Percentiles rank a stretch among this genome's conserved stretches.
Evolutionary conservation across 208 protist genomes (phyloP).

Genomic region (Leishmania braziliensis): DNA sequence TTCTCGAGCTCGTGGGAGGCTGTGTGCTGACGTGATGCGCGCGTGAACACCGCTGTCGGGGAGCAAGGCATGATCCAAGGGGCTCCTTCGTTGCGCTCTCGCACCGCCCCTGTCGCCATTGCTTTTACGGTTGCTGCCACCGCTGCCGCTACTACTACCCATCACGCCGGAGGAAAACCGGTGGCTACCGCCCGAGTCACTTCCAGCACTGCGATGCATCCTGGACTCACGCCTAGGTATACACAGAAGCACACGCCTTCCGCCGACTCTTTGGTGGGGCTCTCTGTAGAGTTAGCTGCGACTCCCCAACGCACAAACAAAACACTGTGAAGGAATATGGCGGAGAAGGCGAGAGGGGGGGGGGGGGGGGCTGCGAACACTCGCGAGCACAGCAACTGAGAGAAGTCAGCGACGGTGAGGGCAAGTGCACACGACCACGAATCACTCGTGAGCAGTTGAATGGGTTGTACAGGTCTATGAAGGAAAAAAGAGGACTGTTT

Average conservation of each 20-base stretch:
- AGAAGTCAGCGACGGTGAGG: background rate
- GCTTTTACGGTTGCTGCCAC: conserved; percentile 4
- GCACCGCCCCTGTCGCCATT: background rate
- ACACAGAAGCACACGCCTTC: background rate
- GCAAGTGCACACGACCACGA: background rate
- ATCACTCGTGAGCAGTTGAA: background rate
- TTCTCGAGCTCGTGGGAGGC: conserved; percentile 4
- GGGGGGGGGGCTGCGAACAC: background rate
- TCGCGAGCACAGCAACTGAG: background rate
- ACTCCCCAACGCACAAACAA: no score
- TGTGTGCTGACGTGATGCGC: conserved; percentile 10
- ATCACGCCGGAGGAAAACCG: background rate
- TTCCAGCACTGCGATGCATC: background rate
- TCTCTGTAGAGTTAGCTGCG: background rate
- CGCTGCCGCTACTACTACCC: conserved; percentile 2
- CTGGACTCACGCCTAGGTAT: background rate
- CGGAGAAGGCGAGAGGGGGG: background rate
- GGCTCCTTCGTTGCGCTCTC: background rate
- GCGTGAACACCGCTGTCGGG: background rate
- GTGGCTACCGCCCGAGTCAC: background rate
- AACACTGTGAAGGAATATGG: no score
- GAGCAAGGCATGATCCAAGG: background rate
- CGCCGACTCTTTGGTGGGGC: background rate
- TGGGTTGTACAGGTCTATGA: conserved; percentile 2
- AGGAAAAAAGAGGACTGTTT: background rate